A percentile compares a stretch with the other conserved stretches of the same genome.
Conservation (phyloP, 371 early-diverging fungal genomes). For the Mucor piriformis region DNA sequence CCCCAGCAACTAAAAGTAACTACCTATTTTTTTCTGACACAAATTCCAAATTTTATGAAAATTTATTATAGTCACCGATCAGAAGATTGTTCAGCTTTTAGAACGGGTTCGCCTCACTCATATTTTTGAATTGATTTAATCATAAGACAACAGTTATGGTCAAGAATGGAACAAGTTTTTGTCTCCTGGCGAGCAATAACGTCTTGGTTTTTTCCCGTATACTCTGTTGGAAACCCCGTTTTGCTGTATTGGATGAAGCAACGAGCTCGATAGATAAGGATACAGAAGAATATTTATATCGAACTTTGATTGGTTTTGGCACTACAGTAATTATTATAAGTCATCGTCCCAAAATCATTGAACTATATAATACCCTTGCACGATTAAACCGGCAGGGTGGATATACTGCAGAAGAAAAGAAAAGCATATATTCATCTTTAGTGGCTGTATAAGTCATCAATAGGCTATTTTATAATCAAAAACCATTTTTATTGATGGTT, state of each 20-base stretch:
- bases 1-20: slow-evolving; percentile 33
- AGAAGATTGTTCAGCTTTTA: slow-evolving; percentile 48
- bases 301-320: slow-evolving; percentile 30
- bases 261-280: slow-evolving; percentile 70
- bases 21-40: not conserved
- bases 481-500: too few species aligned
- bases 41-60: too few species aligned
- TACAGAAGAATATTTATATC: slow-evolving; percentile 57
- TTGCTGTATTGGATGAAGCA: slow-evolving; percentile 79
- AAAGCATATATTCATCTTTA: not conserved
- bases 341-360: slow-evolving; percentile 56
- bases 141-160: slow-evolving; percentile 57
- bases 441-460: slow-evolving; percentile 2
- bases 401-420: slow-evolving; percentile 20
- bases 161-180: slow-evolving; percentile 69
- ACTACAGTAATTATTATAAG: slow-evolving; percentile 74
- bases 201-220: slow-evolving; percentile 71
- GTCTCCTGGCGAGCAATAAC: slow-evolving; percentile 82
- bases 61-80: slow-evolving; percentile 50
- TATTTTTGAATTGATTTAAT: slow-evolving; percentile 43
- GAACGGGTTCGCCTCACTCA: slow-evolving; percentile 56
- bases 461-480: not conserved
- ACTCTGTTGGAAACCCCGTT: slow-evolving; percentile 66
- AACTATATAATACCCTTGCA: slow-evolving; percentile 54
- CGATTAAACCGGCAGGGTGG: slow-evolving; percentile 48